These are phyloP conservation scores for Linum usitatissimum DNA, from an alignment of 345 rosid species.

Conservation along the genomic window DNA sequence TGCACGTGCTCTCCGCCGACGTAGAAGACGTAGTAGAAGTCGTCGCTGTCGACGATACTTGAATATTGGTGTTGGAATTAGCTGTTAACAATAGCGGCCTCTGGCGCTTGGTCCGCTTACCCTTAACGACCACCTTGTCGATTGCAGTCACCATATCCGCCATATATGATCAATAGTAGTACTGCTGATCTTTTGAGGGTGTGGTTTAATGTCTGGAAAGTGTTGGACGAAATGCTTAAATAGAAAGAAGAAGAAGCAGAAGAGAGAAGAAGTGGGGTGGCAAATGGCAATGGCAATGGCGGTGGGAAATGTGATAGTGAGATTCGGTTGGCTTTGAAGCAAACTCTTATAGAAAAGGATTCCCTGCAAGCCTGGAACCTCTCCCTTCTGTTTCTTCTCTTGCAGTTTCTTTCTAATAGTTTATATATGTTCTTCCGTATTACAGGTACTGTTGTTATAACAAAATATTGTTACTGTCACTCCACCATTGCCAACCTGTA, in stretches of 20 bases:
- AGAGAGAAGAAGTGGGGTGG: neutral
- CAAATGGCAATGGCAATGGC: neutral
- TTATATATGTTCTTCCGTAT: no score
- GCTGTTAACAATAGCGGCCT: constrained; percentile 6
- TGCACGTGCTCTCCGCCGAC: constrained; percentile 10
- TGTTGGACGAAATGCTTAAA: neutral
- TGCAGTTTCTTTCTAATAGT: no score
- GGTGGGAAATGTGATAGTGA: constrained; percentile 19
- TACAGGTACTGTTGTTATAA: no score
- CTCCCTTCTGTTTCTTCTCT: no score
- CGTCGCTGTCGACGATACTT: neutral
- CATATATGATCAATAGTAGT: neutral
- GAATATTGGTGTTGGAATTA: neutral
- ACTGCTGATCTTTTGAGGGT: neutral
- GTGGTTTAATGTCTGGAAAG: neutral
- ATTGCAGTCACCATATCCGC: neutral
- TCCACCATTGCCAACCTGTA: no score
- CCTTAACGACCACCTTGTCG: constrained; percentile 24
- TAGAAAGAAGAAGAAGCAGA: neutral
- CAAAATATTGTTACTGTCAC: no score
- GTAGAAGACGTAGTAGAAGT: constrained; percentile 17
- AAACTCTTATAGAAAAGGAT: constrained; percentile 20
- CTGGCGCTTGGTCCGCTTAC: constrained; percentile 70
- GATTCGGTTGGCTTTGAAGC: constrained; percentile 65
- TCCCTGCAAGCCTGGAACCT: no score